These are phyloP conservation scores for Skeletonema costatum DNA, from an alignment of 108 stramenopile genomes.

Conservation along the genomic window DNA sequence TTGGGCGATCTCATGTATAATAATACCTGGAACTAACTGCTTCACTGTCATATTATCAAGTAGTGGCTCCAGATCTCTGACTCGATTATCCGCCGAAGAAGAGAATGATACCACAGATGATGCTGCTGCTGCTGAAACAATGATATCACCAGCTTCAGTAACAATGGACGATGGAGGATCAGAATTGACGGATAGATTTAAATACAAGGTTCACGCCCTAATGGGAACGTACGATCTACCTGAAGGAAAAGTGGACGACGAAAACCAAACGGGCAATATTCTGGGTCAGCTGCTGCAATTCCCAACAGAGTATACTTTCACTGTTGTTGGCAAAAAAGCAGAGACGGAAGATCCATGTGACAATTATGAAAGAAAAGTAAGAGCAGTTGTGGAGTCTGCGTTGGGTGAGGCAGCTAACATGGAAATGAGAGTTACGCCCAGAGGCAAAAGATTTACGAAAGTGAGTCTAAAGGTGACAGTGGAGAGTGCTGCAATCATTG, in stretches of 20 bases:
- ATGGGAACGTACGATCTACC: constrained; percentile 76
- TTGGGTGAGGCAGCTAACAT: constrained; percentile 54
- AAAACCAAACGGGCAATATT: constrained; percentile 71
- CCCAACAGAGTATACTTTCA: constrained; percentile 66
- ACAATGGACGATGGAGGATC: constrained; percentile 43
- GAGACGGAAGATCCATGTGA: constrained; percentile 27
- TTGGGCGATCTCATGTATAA: not conserved
- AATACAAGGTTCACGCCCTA: constrained; percentile 77
- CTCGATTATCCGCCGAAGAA: not conserved
- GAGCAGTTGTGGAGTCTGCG: constrained; percentile 40
- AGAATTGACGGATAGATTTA: constrained; percentile 78
- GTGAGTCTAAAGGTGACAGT: constrained; percentile 62
- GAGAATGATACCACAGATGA: not conserved
- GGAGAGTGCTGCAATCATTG: constrained; percentile 67
- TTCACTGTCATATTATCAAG: not conserved
- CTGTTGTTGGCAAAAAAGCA: constrained; percentile 60
- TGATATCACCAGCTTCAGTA: constrained; percentile 18
- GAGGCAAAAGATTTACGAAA: constrained; percentile 70
- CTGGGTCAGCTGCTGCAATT: constrained; percentile 68
- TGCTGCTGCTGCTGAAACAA: not conserved
- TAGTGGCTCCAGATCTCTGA: not conserved
- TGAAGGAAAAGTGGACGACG: constrained; percentile 55
- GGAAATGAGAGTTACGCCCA: constrained; percentile 50
- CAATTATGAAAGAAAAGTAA: constrained; percentile 59
- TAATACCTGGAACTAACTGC: not conserved